A percentile compares a stretch with the other conserved stretches of the same genome.
Evolutionary conservation across 495 filamentous ascomycete genomes (phyloP).

Genomic region (Penicillium cataractarum): DNA sequence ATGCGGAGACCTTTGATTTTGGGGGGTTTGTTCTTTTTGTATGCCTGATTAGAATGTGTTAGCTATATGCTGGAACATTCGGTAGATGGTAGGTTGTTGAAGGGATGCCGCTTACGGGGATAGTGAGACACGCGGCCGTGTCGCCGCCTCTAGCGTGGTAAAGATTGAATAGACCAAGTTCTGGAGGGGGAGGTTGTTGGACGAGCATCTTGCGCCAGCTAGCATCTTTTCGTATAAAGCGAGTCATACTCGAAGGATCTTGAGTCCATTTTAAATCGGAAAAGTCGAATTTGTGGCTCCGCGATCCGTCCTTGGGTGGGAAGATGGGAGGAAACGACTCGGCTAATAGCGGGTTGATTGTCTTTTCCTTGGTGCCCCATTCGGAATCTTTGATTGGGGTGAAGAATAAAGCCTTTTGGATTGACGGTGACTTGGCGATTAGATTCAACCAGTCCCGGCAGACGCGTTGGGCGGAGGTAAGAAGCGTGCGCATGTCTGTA

Average conservation of each 20-base stretch:
- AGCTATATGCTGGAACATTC: too few relatives aligned
- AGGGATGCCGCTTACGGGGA: conserved; percentile 7
- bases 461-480: conserved; percentile 17
- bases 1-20: conserved; percentile 9
- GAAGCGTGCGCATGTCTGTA: conserved; percentile 19
- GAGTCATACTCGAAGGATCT: background rate
- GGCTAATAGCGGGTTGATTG: conserved; percentile 8
- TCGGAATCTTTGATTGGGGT: conserved; percentile 15
- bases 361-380: background rate
- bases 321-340: conserved; percentile 14
- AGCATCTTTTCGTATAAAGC: background rate
- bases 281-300: background rate
- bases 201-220: conserved; percentile 21
- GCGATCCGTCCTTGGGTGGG: background rate
- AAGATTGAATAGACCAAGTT: conserved; percentile 10
- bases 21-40: background rate
- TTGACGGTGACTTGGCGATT: conserved; percentile 11
- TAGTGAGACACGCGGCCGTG: background rate
- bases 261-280: background rate
- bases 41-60: background rate
- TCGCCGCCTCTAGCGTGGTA: background rate
- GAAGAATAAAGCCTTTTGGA: conserved; percentile 23
- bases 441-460: conserved; percentile 11
- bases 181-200: conserved; percentile 10
- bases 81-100: background rate